Conservation (phyloP, 2,329 filamentous ascomycete species). For the Scorias spongiosa region DNA sequence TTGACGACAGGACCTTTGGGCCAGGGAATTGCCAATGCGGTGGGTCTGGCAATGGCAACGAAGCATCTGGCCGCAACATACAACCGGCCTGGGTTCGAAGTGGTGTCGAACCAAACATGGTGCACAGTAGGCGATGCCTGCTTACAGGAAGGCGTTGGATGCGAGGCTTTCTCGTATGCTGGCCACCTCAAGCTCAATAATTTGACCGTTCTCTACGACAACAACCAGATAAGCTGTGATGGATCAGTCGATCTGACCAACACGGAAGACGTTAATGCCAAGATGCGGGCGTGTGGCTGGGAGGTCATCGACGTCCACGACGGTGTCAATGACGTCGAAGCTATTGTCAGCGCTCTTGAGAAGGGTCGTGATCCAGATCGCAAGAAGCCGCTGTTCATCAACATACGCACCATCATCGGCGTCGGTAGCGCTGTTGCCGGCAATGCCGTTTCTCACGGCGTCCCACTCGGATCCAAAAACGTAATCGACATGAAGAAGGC, state of each 20-base stretch:
- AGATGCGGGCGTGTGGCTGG: constrained; percentile 43
- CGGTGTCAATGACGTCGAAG: constrained; percentile 36
- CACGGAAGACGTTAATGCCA: constrained; percentile 41
- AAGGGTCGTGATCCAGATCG: constrained; percentile 25
- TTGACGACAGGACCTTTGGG: constrained; percentile 45
- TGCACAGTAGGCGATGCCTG: constrained; percentile 46
- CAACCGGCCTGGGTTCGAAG: constrained; percentile 34
- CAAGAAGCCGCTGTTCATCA: constrained; percentile 43
- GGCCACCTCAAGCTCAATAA: constrained; percentile 43
- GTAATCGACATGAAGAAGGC: constrained; percentile 40
- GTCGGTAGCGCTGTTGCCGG: constrained; percentile 35
- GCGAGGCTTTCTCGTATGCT: constrained; percentile 42
- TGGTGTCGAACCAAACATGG: constrained; percentile 38
- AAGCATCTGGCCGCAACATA: constrained; percentile 41
- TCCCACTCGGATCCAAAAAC: constrained; percentile 39
- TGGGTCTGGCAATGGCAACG: constrained; percentile 42
- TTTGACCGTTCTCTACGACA: constrained; percentile 43
- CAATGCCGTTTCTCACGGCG: constrained; percentile 42
- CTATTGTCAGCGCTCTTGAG: constrained; percentile 33
- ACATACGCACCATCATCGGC: constrained; percentile 41
- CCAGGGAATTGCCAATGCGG: constrained; percentile 45
- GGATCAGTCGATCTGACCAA: constrained; percentile 40
- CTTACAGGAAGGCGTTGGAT: constrained; percentile 41
- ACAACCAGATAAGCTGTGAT: constrained; percentile 46
- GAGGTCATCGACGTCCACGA: constrained; percentile 39